Conservation (phyloP, 331 rosid species). For the Rhamnella rubrinervis region DNA sequence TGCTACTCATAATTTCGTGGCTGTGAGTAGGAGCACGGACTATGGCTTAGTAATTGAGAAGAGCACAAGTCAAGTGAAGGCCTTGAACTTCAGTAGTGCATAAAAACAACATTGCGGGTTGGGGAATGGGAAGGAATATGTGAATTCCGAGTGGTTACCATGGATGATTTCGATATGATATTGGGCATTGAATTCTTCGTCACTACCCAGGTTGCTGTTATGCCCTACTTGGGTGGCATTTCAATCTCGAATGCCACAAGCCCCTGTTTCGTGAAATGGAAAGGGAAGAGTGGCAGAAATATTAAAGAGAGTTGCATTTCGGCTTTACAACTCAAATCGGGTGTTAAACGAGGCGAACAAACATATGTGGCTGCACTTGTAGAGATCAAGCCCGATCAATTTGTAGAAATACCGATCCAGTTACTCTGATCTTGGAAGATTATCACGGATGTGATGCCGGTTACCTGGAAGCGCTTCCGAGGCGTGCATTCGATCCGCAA, state of each 20-base stretch:
- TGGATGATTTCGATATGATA: conserved; percentile 3
- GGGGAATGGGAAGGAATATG: no score
- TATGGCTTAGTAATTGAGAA: no score
- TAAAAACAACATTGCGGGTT: no score
- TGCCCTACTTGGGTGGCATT: not conserved
- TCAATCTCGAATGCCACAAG: not conserved
- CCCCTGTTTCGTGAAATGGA: not conserved
- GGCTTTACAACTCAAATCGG: not conserved
- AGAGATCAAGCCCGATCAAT: not conserved
- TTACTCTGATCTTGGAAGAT: not conserved
- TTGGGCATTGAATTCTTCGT: not conserved
- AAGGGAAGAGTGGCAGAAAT: not conserved
- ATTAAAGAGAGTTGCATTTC: not conserved
- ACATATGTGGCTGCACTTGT: not conserved
- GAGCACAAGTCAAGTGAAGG: no score
- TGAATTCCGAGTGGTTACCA: not conserved
- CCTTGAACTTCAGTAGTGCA: no score
- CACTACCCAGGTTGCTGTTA: not conserved
- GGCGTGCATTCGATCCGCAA: not conserved
- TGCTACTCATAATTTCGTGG: no score
- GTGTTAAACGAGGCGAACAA: not conserved
- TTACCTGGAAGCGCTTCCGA: not conserved
- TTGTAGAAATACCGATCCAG: not conserved
- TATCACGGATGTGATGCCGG: not conserved
- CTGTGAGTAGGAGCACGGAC: no score